Base-by-base conservation (phyloP, 768 basidiomycete genomes). In the Mycena pura region DNA sequence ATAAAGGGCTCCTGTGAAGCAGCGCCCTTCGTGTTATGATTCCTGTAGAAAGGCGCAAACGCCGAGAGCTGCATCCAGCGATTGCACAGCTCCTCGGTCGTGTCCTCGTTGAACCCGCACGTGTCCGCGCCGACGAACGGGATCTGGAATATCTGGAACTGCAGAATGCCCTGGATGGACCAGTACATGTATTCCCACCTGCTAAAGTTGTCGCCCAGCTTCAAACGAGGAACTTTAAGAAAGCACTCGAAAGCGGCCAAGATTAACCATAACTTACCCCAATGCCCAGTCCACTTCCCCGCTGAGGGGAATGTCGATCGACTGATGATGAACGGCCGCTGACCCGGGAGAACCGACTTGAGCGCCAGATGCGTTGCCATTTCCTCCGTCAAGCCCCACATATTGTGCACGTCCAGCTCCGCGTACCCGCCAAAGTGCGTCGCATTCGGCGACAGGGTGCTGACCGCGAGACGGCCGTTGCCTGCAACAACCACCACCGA, bases 101-200 rank as follows among this genome's bases (percentile, higher is more conserved):
- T 87, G 71, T 92, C 91, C 3, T 78, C 84, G 61, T 78, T 78
- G 76, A 87, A 88, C 22, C 87, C 87, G 71, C 87, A 89, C 8
- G 88, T 86, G 67, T 94, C 92, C 2, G 91, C 88, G n/a, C 92
- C 92, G n/a, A 92, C 90, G 76, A 93, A 88, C 0, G 91, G 91
- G 59, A 91, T 88, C 65, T 89, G 87, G 81, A 88, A 93, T 15
- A 92, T 75, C 72, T 92, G 90, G 84, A 93, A 93, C 72, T 92
- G 90, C n/a, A 93, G 80, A 24, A 91, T 78, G 15, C 90, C 90
- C 76, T 91, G 85, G 50, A 93, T 88, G 63, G 80, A 89, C 69
- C 83, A 78, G 62, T 83, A 78, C 79, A 93, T 80, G 73, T 88
- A 91, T 49, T 83, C 75, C 90, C 92, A 93, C 60, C 84, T 82